Evolutionary conservation across 2,329 filamentous ascomycete genomes (phyloP), one percentile per base, ranked within the genome.

Genomic region (Fusarium vanettenii): DNA sequence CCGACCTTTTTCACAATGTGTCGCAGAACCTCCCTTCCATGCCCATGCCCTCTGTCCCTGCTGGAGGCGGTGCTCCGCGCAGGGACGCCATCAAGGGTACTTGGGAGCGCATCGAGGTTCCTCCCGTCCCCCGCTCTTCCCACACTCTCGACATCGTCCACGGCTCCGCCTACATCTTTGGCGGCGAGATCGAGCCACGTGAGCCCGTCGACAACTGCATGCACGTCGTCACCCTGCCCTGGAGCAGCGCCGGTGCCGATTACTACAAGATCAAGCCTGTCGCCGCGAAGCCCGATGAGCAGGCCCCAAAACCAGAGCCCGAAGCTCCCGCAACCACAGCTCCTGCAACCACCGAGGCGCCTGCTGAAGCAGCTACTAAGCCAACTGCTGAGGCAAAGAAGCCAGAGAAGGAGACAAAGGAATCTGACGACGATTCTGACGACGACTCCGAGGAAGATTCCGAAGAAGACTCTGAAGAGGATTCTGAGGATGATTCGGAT

Each of bases 201-300:
- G 85, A 93, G 79, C 92, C 92, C 8, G 88, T 92, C 66, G 93
- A 95, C 83, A 94, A 94, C 79, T 87, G 91, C 75, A 88, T 97
- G 81, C 92, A 95, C 80, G 84, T 90, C 63, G 79, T 96, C 56
- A 86, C 87, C 1, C 83, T 95, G 25, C 89, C 90, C 6, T 89
- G 87, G 74, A 89, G 87, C 80, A 86, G 85, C 69, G 88, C 89
- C 27, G 84, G 86, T 2, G 88, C 90, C 72, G 91, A 93, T 79
- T 92, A 91, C 82, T 89, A 88, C 78, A 82, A 83, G 67, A 85
- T 92, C 78, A 87, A 87, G 75, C 86, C 90, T 33, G 84, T 83
- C 41, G 79, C 86, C 8, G 82, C 85, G n/a, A 80, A 81, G 62
- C 79, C 85, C 37, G 76, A 79, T 13, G 70, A 73, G 50, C 66